Conservation (phyloP, 305 asterid genomes). For the Euphrasia arctica region DNA sequence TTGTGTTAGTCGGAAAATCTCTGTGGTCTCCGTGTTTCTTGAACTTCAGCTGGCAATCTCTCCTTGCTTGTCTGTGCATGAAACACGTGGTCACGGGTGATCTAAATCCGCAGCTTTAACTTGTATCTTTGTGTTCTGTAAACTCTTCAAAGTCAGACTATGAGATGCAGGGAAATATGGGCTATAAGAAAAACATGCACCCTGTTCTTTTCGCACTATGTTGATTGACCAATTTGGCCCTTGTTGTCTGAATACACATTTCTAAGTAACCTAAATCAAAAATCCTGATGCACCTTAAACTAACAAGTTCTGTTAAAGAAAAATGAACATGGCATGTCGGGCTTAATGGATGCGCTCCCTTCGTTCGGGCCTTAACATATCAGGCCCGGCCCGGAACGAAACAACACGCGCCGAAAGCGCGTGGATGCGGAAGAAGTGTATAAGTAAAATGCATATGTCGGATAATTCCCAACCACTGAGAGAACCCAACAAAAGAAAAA, state of each 20-base stretch:
- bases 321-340: too few species aligned
- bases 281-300: too few species aligned
- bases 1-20: background rate
- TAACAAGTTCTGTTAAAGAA: too few species aligned
- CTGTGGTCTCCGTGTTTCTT: background rate
- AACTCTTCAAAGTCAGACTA: background rate
- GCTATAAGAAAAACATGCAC: background rate
- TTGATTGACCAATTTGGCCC: too few species aligned
- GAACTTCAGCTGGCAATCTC: background rate
- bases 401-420: background rate
- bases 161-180: background rate
- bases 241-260: too few species aligned
- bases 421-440: background rate
- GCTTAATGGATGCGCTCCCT: too few species aligned
- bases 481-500: background rate
- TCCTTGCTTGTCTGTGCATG: constrained; percentile 6
- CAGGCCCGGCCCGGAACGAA: too few species aligned
- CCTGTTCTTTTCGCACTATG: background rate
- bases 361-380: too few species aligned
- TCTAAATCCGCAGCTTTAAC: too few species aligned
- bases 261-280: too few species aligned
- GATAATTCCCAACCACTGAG: constrained; percentile 13
- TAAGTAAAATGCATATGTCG: constrained; percentile 1
- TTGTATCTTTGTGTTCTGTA: background rate
- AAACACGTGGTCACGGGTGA: background rate